These are phyloP conservation scores for Magnaporthiopsis poae DNA, from an alignment of 2,329 filamentous ascomycete species.

Conservation along the genomic window DNA sequence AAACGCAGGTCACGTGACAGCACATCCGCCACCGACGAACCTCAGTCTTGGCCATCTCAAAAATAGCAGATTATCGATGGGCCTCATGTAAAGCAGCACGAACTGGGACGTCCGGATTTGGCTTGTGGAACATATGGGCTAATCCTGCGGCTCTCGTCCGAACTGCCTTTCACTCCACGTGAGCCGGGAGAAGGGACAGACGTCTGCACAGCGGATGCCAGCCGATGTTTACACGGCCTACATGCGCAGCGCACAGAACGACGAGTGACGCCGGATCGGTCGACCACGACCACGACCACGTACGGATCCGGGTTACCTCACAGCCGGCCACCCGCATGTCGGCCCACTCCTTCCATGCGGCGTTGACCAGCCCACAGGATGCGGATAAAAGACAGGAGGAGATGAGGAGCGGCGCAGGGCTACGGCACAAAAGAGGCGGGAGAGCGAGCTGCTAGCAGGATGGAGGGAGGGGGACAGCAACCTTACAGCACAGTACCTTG, in stretches of 20 bases:
- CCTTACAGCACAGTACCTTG: neutral
- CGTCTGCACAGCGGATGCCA: neutral
- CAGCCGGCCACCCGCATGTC: no score
- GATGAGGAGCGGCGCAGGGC: neutral
- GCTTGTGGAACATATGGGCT: no score
- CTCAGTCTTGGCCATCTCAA: no score
- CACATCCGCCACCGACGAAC: no score
- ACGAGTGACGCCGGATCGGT: neutral
- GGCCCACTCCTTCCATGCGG: no score
- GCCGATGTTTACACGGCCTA: neutral
- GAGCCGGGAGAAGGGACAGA: no score
- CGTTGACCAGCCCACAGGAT: no score
- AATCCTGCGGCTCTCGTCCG: neutral
- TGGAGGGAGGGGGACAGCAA: neutral
- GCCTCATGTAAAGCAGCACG: no score
- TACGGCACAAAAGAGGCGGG: neutral
- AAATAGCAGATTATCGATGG: no score
- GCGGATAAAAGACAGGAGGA: neutral
- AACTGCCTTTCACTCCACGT: neutral
- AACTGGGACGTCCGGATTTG: no score
- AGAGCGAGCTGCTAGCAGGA: neutral
- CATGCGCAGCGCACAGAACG: neutral
- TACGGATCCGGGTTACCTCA: no score
- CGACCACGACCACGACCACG: neutral
- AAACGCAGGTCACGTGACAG: neutral